Evolutionary conservation across 768 basidiomycete genomes (phyloP), one percentile per base, ranked within the genome.

Genomic region (Termitomyces sp.): DNA sequence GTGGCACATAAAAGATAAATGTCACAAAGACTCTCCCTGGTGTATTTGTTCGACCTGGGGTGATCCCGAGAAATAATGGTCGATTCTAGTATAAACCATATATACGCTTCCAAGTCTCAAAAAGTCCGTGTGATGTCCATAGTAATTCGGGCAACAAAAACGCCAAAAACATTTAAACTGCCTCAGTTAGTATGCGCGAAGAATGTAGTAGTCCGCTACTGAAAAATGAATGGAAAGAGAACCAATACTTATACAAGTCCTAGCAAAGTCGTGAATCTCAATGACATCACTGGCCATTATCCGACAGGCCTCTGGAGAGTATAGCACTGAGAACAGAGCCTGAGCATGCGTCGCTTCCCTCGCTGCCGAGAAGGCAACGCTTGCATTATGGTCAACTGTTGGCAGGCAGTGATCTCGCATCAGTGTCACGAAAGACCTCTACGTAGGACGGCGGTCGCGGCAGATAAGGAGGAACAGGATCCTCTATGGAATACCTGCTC

Each of bases 391-490:
- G 30, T 60, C 65, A 27, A 44, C 47, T 33, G 24, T 61, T 55
- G 33, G 55, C 51, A 14, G 46, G 46, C n/a, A 32, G 22, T 7
- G 56, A 30, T 33, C 42, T 40, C 24, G 49, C 34, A n/a, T 8
- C 40, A 26, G 32, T 24, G 16, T 46, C 43, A 34, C 52, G 43
- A 45, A 43, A 43, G 37, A 33, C 36, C 18, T 60, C 64, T 4
- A 72, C 69, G 63, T 84, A 84, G 4, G 74, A 70, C 5, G 80
- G 76, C 13, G 84, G 82, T 20, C 75, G 76, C n/a, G 75, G 76
- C 48, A 79, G 65, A 65, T 84, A 84, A 1, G 81, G 80, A 43
- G 83, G 83, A 2, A 80, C 79, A 20, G 82, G 81, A 16, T 78
- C 79, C 10, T 64, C 72, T 42, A 71, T 62, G 33, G 72, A 68